Conservation (phyloP, 441 rosid genomes). For the Francoa sonchifolia region DNA sequence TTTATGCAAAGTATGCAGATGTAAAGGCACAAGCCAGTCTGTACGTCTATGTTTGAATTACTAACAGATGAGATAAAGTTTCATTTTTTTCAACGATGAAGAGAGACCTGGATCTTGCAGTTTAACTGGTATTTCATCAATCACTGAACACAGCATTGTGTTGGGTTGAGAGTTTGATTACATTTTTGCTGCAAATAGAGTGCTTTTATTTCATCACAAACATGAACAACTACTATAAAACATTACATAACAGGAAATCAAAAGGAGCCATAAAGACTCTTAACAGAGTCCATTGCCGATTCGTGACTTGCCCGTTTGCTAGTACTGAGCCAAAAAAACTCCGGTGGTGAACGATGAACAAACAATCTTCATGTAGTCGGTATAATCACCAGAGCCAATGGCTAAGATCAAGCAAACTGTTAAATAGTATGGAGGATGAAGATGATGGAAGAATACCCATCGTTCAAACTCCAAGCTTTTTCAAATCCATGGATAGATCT, state of each 20-base stretch:
- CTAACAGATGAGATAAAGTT: not conserved
- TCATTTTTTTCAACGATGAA: not conserved
- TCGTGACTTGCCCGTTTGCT: constrained; percentile 76
- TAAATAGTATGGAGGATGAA: constrained; percentile 22
- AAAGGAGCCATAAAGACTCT: constrained; percentile 25
- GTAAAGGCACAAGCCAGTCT: not conserved
- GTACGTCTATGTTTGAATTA: not conserved
- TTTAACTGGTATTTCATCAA: not conserved
- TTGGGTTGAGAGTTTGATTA: too few relatives aligned
- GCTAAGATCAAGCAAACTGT: constrained; percentile 31
- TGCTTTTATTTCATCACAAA: too few relatives aligned
- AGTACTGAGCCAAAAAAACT: constrained; percentile 20
- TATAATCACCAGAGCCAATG: constrained; percentile 4
- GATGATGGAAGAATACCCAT: constrained; percentile 17
- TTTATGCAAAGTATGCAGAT: not conserved
- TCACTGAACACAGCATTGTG: not conserved
- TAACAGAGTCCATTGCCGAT: constrained; percentile 41
- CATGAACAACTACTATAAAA: not conserved
- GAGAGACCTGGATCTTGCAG: not conserved
- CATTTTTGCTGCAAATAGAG: too few relatives aligned
- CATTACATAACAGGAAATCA: not conserved
- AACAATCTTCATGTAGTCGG: constrained; percentile 2
- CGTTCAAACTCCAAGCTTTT: constrained; percentile 15
- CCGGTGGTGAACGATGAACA: too few relatives aligned
- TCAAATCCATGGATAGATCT: constrained; percentile 24